These are phyloP conservation scores for Macrotyloma uniflorum DNA, from an alignment of 306 rosid genomes.

Conservation along the genomic window DNA sequence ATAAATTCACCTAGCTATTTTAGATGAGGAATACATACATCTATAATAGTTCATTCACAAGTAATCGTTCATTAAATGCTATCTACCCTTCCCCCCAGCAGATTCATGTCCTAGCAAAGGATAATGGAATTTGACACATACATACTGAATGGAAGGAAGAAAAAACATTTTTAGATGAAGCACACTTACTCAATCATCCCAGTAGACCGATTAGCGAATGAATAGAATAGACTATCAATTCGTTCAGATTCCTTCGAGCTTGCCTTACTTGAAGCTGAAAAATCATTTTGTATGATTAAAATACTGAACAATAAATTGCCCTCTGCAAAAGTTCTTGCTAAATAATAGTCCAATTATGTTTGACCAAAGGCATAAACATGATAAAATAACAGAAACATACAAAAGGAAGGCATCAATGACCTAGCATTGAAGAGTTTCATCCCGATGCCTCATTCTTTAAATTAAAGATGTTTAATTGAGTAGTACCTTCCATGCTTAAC, in stretches of 20 bases:
- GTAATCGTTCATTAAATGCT: background rate
- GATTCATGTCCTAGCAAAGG: slow-evolving; percentile 14
- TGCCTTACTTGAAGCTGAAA: slow-evolving; percentile 88
- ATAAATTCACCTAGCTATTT: slow-evolving; percentile 31
- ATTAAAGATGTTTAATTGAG: background rate
- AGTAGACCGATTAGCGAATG: slow-evolving; percentile 80
- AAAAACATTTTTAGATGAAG: background rate
- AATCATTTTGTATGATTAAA: slow-evolving; percentile 16
- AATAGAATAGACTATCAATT: slow-evolving; percentile 69
- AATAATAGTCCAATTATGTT: slow-evolving; percentile 12
- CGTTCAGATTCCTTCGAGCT: slow-evolving; percentile 83
- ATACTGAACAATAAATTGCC: background rate
- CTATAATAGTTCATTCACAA: slow-evolving; percentile 1
- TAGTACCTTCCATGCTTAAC: background rate
- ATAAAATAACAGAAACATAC: background rate
- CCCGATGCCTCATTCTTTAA: background rate
- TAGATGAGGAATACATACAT: background rate
- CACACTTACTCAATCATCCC: slow-evolving; percentile 91
- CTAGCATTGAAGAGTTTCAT: background rate
- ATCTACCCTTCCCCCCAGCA: background rate
- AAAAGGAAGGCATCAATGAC: background rate
- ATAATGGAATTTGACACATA: slow-evolving; percentile 10
- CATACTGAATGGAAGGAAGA: slow-evolving; percentile 15
- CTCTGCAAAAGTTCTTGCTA: slow-evolving; percentile 1
- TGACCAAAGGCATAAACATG: slow-evolving; percentile 3